Evolutionary conservation across 176 grass and related monocot genomes (phyloP), one percentile per base, ranked within the genome.

Genomic region (Elymus sibiricus): DNA sequence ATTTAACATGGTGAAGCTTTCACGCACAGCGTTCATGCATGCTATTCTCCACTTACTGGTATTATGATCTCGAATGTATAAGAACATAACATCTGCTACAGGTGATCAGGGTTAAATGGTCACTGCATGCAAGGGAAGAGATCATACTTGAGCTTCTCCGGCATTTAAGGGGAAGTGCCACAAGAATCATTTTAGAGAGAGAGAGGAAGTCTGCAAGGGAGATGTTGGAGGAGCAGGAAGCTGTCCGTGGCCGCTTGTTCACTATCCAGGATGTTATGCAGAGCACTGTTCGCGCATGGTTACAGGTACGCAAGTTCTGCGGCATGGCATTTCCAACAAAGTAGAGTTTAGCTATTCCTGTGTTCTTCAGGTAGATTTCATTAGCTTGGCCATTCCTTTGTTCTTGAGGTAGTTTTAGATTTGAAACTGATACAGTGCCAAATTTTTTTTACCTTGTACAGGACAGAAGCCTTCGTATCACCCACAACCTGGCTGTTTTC

Each of bases 181-280:
- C 94, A 71, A 93, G 88, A 93, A 79, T 4, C 84, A 96, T 99
- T 76, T 69, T 99, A 88, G 82, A 91, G 76, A 40, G 47, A 11
- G 85, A 91, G 43, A 99, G 80, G 80, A 95, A 91, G 51, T 78
- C 80, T 53, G 94, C 94, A 77, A 91, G 97, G 64, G 64, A 89
- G 13, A 99, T 96, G 94, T 88, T 96, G 83, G 87, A 96, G 85
- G 97, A 99, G 79, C 97, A 99, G 87, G 97, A 99, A 89, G 97
- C 94, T 74, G 97, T 96, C 31, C 92, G 97, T 38, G 97, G 90
- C 22, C 94, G 97, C 22, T 86, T 99, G 79, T 99, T 99, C 83
- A 99, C 97, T 51, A 93, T 99, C 82, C 97, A 99, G 75, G 97
- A 99, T 90, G 97, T 99, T 79, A 99, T 99, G 89, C 97, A 99